Percentiles rank a stretch among this genome's conserved stretches.
Conservation (phyloP, 371 early-diverging fungal genomes). For the Mucor saturninus region DNA sequence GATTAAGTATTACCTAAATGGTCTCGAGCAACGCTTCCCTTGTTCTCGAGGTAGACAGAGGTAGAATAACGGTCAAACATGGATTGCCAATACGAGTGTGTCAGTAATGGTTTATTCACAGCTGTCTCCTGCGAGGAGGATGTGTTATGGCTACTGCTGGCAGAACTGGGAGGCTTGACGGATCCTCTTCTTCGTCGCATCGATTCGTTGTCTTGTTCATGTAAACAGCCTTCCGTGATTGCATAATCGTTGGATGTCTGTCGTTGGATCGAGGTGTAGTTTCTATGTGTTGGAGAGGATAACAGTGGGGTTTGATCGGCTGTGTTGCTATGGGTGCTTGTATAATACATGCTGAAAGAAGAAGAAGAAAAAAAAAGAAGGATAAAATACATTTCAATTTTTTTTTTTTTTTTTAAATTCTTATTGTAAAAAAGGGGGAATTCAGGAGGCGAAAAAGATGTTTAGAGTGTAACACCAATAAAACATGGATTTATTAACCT, state of each 20-base stretch:
- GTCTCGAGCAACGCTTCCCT: conserved; percentile 80
- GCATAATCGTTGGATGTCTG: background rate
- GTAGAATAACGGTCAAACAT: conserved; percentile 23
- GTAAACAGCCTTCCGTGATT: background rate
- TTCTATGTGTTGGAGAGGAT: background rate
- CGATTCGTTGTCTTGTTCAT: conserved; percentile 6
- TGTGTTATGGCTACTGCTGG: background rate
- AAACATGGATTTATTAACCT: background rate
- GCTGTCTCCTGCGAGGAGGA: background rate
- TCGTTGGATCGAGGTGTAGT: conserved; percentile 1
- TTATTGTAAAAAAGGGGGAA: too few relatives aligned
- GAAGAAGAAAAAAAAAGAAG: too few relatives aligned
- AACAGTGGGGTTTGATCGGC: background rate
- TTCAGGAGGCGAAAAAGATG: background rate
- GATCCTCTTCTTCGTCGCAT: background rate
- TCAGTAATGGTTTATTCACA: background rate
- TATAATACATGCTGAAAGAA: conserved; percentile 5
- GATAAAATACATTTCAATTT: background rate
- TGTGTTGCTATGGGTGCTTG: background rate
- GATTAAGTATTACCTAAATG: conserved; percentile 58
- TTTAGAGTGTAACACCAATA: too few relatives aligned
- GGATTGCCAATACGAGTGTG: conserved; percentile 8
- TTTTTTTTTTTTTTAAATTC: too few relatives aligned
- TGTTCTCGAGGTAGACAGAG: conserved; percentile 68
- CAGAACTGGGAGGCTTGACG: background rate